Evolutionary conservation across 2,329 filamentous ascomycete genomes (phyloP).

Genomic region (Chalaropsis thielavioides): DNA sequence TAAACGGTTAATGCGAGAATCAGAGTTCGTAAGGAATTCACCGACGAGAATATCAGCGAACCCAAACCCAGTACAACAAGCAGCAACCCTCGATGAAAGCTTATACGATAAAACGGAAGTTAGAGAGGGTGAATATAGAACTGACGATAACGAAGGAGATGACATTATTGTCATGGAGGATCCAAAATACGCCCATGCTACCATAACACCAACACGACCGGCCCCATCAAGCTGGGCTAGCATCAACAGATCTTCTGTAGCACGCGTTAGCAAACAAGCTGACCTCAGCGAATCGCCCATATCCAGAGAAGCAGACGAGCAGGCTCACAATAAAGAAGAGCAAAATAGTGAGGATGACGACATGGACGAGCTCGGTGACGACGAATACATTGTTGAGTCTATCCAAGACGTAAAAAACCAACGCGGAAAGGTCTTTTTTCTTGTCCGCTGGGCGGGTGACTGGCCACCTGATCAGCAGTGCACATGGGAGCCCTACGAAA

Average conservation of each 20-base stretch:
- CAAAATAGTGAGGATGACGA: neutral
- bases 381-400: constrained; percentile 28
- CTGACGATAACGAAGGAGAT: neutral
- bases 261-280: neutral
- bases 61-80: neutral
- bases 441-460: constrained; percentile 41
- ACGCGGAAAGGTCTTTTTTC: constrained; percentile 31
- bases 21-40: neutral
- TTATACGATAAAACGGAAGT: neutral
- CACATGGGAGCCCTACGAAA: constrained; percentile 42
- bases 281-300: neutral
- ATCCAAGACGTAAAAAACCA: constrained; percentile 31
- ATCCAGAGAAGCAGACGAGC: too few relatives aligned
- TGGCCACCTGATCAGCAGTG: constrained; percentile 43
- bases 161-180: neutral
- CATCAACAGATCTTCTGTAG: neutral
- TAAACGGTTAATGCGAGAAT: neutral
- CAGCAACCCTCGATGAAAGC: too few relatives aligned
- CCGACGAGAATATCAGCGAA: too few relatives aligned
- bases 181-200: neutral
- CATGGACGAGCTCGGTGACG: constrained; percentile 9
- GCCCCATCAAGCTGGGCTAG: neutral
- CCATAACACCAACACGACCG: neutral
- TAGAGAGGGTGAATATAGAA: neutral
- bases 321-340: neutral